Evolutionary conservation across 2,329 filamentous ascomycete genomes (phyloP).

Genomic region (Aureobasidium sp.): DNA sequence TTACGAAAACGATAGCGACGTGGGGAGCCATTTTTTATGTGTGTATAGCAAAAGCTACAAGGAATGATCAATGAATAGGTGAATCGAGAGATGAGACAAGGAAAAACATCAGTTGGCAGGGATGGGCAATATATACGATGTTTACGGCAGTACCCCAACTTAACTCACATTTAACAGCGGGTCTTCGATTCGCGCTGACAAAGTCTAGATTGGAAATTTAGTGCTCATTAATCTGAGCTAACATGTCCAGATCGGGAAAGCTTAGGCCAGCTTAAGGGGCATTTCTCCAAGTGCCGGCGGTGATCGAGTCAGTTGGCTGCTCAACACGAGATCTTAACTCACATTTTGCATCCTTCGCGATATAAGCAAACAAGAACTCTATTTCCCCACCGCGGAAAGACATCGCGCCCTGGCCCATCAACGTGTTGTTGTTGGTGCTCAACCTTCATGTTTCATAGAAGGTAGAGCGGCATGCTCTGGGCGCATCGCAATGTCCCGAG

Average conservation of each 20-base stretch:
- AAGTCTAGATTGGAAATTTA: conserved; percentile 2
- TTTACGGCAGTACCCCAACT: neutral
- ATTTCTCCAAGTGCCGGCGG: neutral
- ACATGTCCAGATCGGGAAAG: neutral
- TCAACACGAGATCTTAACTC: neutral
- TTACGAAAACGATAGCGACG: conserved; percentile 72
- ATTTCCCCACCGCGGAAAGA: neutral
- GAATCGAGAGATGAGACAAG: neutral
- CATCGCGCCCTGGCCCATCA: neutral
- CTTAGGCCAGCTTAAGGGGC: neutral
- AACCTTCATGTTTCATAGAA: neutral
- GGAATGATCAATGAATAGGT: neutral
- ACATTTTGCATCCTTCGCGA: neutral
- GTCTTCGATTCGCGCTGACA: conserved; percentile 1
- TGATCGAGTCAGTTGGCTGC: neutral
- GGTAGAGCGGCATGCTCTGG: neutral
- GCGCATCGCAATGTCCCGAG: neutral
- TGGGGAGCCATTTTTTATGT: conserved; percentile 19
- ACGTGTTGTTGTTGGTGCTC: neutral
- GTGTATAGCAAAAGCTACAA: neutral
- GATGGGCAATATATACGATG: conserved; percentile 7
- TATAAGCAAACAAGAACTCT: neutral
- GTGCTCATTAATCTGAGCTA: neutral
- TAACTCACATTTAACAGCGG: neutral
- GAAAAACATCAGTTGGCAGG: neutral